Evolutionary conservation across 176 grass and related monocot species (phyloP).

Genomic region (Aegilops tauschii): DNA sequence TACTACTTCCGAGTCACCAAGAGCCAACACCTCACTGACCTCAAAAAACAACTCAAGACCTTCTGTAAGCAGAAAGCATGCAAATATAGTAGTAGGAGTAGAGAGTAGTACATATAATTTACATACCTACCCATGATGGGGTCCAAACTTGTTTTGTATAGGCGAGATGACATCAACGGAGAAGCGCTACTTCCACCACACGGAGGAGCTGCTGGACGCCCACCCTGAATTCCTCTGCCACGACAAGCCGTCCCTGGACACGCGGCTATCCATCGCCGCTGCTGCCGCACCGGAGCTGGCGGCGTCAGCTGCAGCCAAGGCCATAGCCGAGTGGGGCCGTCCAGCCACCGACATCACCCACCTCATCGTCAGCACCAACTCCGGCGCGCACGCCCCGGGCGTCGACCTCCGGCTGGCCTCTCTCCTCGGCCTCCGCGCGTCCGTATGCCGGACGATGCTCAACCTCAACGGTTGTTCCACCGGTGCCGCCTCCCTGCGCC

Average conservation of each 20-base stretch:
- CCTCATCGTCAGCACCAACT: too few species aligned
- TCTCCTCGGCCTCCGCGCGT: too few species aligned
- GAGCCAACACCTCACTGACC: neutral
- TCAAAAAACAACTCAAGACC: neutral
- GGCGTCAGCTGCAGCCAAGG: too few species aligned
- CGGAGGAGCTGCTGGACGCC: neutral
- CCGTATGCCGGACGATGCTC: neutral
- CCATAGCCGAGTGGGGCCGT: too few species aligned
- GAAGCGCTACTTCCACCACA: slow-evolving; percentile 30
- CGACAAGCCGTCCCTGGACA: slow-evolving; percentile 31
- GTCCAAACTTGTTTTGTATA: neutral
- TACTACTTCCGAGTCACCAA: neutral
- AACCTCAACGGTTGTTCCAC: neutral
- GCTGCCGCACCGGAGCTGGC: neutral
- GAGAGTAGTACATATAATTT: too few species aligned
- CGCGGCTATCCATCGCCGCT: neutral
- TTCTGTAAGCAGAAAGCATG: neutral
- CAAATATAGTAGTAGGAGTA: too few species aligned
- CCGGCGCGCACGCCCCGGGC: too few species aligned
- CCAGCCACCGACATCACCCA: too few species aligned
- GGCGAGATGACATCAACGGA: slow-evolving; percentile 27
- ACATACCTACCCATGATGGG: neutral
- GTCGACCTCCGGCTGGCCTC: too few species aligned
- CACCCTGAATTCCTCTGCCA: slow-evolving; percentile 19
- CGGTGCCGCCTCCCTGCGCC: neutral